Evolutionary conservation across 2,329 filamentous ascomycete species (phyloP), one percentile per base, ranked within the genome.

Genomic region (Penicillium sp.): DNA sequence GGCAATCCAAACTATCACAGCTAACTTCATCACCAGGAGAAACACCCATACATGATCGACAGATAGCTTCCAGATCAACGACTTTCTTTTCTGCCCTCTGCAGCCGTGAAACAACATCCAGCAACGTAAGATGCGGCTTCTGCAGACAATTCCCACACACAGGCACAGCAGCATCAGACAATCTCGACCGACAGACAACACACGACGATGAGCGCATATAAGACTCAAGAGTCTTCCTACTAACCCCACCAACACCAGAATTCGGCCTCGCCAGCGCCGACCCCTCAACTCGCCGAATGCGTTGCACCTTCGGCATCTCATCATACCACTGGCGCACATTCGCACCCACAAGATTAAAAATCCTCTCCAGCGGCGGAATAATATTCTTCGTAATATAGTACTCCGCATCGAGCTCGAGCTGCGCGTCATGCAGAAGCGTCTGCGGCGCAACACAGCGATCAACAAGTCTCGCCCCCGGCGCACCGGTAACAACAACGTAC

Each of bases 321-420:
- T 96, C 91, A 68, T 92, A 97, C 94, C 94, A 99, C 57, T 85
- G 83, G 18, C 89, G 80, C 0, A 97, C 89, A 70, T 94, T 96
- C 32, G 92, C 94, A 7, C 94, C 94, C 2, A 97, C 89, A 3
- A 99, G 86, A 68, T 94, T 96, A 78, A 99, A 97, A 62, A 99
- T 97, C 29, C 94, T 87, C 73, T 97, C 93, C 0, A 99, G 82
- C 0, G 94, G 94, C 6, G 94, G 94, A 48, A 99, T 95, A 9
- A 99, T 71, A 70, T 97, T 97, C 78, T 97, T 97, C 18, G 84
- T 85, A 67, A 99, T 97, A 77, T 99, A 99, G 75, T 99, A 99
- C 65, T 97, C 92, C 0, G 92, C 88, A 68, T 99, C 94, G 18
- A 99, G 82, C 65, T 91, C 87, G 49, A 88, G 83, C 65, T 93